A percentile compares a stretch with the other conserved stretches of the same genome.
These are phyloP conservation scores for Coemansia sp. DNA, from an alignment of 192 early-diverging fungal genomes.

Conservation along the genomic window DNA sequence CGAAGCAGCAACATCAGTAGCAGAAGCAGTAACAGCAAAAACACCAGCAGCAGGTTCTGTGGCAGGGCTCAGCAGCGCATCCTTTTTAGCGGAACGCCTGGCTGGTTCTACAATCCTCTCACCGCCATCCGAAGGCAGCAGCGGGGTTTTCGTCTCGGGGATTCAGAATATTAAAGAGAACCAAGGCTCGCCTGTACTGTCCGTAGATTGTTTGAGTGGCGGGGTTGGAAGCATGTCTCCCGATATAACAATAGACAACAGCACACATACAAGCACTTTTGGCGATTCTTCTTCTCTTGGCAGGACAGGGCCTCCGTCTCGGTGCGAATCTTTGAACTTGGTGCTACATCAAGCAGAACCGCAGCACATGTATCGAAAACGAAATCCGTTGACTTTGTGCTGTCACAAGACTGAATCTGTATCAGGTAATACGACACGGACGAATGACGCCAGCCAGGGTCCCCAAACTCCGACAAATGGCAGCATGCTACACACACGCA, in stretches of 20 bases:
- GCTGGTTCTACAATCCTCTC: slow-evolving; percentile 1
- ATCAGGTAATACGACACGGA: background rate
- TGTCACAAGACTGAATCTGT: background rate
- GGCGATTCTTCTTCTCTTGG: slow-evolving; percentile 1
- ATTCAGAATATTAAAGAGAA: background rate
- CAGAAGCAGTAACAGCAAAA: slow-evolving; percentile 8
- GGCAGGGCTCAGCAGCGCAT: background rate
- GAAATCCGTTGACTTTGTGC: background rate
- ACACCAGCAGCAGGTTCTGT: slow-evolving; percentile 4
- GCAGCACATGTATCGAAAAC: slow-evolving; percentile 9
- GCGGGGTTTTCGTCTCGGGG: background rate
- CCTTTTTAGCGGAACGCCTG: background rate
- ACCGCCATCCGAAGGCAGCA: background rate
- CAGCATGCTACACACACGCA: background rate
- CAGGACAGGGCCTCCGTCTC: background rate
- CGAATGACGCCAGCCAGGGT: background rate
- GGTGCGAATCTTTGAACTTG: slow-evolving; percentile 6
- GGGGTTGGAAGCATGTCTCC: slow-evolving; percentile 25
- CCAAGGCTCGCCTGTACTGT: background rate
- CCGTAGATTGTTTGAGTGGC: slow-evolving; percentile 1
- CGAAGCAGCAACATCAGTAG: slow-evolving; percentile 6
- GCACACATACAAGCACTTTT: slow-evolving; percentile 29
- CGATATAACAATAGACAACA: slow-evolving; percentile 27
- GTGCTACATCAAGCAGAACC: background rate
- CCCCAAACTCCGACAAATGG: background rate